Evolutionary conservation across 148 eudicot species (phyloP), one percentile per base, ranked within the genome.

Genomic region (Hydrangea macrophylla): DNA sequence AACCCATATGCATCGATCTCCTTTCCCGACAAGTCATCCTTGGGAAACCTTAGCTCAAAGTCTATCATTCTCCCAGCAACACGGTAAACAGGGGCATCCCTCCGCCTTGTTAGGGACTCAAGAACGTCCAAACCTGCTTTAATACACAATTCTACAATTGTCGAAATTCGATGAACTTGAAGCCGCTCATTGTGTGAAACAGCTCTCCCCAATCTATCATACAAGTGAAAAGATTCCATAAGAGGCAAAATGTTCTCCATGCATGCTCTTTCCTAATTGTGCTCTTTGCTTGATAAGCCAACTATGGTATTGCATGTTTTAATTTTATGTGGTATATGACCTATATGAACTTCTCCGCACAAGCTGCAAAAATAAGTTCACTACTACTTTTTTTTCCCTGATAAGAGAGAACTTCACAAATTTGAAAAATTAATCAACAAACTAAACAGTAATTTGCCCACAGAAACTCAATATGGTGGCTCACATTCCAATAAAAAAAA

Each of bases 171-270:
- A 57, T 81, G 81, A 44, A 81, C 84, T 67, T 57, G 67, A n/a
- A 81, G 74, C 32, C 84, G 60, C 63, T 81, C 84, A 37, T 81
- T 74, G 59, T 81, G 84, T 23, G 81, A 65, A 39, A 81, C 84
- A 22, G 84, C 84, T 77, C 84, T 73, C n/a, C 81, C 84, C 30
- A 77, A 50, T 25, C 84, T 66, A 59, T 81, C 84, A 67, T 81
- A 81, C 23, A 81, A 62, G 68, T 81, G 84, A 67, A 70, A 81
- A 27, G 84, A 77, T 50, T 81, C 78, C 69, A 81, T 76, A 7
- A 66, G 32, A 51, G 81, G 84, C 59, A 77, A 62, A 28, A 77
- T 67, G 67, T 81, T 61, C 42, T 81, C 76, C n/a, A 71, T 36
- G 3, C 68, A 76, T 24, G 79, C 81, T 51, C 62, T 77, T 42